These are phyloP conservation scores for Penicillium sp. DNA, from an alignment of 2,329 filamentous ascomycete species.

Conservation along the genomic window DNA sequence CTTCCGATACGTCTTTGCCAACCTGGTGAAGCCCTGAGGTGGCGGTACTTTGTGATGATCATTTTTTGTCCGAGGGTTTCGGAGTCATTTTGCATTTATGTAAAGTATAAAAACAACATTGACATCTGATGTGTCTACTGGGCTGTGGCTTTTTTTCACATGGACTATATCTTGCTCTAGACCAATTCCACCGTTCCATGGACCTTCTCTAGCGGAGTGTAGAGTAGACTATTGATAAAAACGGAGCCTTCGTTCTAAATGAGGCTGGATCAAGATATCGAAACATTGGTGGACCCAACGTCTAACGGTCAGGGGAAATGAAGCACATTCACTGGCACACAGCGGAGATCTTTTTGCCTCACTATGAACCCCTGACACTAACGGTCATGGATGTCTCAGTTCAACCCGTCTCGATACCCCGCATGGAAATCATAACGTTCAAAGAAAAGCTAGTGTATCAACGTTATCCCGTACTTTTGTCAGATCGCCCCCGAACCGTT, in stretches of 20 bases:
- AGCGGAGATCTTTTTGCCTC: neutral
- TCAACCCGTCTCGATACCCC: neutral
- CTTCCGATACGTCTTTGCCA: constrained; percentile 79
- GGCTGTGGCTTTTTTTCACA: neutral
- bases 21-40: constrained; percentile 50
- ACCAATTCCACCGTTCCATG: neutral
- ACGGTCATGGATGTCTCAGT: neutral
- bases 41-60: no score
- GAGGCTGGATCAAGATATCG: neutral
- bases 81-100: neutral
- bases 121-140: neutral
- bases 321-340: neutral
- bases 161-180: neutral
- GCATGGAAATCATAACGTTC: neutral
- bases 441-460: neutral
- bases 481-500: neutral
- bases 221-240: neutral
- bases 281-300: neutral
- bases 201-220: no score
- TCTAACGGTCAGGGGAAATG: neutral
- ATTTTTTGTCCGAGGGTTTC: constrained; percentile 4
- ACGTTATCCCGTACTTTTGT: neutral
- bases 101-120: neutral
- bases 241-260: neutral
- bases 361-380: neutral